Base-by-base conservation (phyloP, 768 basidiomycete species). In the Gymnopilus dilepis region DNA sequence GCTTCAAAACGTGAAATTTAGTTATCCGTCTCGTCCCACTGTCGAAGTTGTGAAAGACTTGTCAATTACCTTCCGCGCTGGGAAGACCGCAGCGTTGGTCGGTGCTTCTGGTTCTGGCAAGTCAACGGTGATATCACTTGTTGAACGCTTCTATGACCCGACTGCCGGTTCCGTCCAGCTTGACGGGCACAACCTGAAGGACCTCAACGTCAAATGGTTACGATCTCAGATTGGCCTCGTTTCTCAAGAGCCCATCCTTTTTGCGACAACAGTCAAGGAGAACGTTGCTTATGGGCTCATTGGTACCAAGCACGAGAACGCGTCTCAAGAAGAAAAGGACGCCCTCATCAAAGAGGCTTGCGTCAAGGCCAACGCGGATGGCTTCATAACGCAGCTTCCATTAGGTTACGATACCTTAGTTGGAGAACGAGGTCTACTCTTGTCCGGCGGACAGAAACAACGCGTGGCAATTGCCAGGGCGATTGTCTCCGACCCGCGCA, bases 391-490 rank as follows among this genome's bases (percentile, higher is more conserved):
- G 73, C 75, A 78, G 13, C 78, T 94, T 0, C 91, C 91, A 0
- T 78, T 88, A 19, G 91, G 89, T 1, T 94, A 95, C 77, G 84
- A 91, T 56, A 94, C 93, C 0, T 73, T 81, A 64, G 81, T 95
- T 9, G 93, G 93, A 45, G 92, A 94, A 74, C 95, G 96, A 72
- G 96, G 93, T 0, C 77, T 84, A n/a, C 81, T 95, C 45, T 85
- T 98, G 59, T 95, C 94, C 0, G 96, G 96, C 22, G 96, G 96
- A 0, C 96, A 98, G 71, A 62, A 93, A 0, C 96, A 98, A 74
- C 85, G 96, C 6, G 78, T 97, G 17, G 89, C 91, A 69, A 94
- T 98, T 67, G 95, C 95, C 0, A 85, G 95, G 12, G 94, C 96
- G 0, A 83, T 97, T n/a, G 89, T 88, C 3, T 82, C 91, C 30